Conservation (phyloP, 2,329 filamentous ascomycete genomes). For the Fusarium dlaminii region DNA sequence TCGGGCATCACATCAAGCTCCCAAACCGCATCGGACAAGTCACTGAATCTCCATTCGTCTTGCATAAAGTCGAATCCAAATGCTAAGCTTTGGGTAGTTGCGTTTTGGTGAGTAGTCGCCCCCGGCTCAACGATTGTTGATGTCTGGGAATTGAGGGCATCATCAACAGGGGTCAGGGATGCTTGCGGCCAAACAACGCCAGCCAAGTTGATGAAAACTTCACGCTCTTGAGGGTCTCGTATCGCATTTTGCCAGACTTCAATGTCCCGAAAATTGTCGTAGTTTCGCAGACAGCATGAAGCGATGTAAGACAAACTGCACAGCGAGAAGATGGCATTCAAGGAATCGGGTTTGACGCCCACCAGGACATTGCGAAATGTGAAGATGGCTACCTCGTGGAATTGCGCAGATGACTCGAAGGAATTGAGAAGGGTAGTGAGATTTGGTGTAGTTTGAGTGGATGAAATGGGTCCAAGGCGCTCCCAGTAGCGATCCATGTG, state of each 20-base stretch:
- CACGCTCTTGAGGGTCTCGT: fast-evolving
- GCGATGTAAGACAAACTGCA: fast-evolving
- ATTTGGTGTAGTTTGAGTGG: fast-evolving
- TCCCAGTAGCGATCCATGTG: not conserved
- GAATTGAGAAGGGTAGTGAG: fast-evolving
- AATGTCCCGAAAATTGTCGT: fast-evolving
- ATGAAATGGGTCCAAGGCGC: fast-evolving
- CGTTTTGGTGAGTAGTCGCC: fast-evolving
- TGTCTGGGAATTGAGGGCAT: fast-evolving
- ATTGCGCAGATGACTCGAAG: fast-evolving
- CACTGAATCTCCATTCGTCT: fast-evolving
- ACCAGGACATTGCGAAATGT: not conserved
- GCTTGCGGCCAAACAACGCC: fast-evolving
- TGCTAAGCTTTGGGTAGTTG: fast-evolving
- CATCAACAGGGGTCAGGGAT: fast-evolving
- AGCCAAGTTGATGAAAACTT: fast-evolving
- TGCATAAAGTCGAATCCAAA: fast-evolving
- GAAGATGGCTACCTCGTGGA: fast-evolving
- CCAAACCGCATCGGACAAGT: fast-evolving
- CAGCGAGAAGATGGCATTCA: fast-evolving
- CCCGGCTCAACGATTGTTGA: fast-evolving
- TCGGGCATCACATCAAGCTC: fast-evolving
- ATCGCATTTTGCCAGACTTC: not conserved
- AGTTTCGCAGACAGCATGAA: fast-evolving
- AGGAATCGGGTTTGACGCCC: fast-evolving